Base-by-base conservation (phyloP, 192 early-diverging fungal species). In the Entophlyctis helioformis region DNA sequence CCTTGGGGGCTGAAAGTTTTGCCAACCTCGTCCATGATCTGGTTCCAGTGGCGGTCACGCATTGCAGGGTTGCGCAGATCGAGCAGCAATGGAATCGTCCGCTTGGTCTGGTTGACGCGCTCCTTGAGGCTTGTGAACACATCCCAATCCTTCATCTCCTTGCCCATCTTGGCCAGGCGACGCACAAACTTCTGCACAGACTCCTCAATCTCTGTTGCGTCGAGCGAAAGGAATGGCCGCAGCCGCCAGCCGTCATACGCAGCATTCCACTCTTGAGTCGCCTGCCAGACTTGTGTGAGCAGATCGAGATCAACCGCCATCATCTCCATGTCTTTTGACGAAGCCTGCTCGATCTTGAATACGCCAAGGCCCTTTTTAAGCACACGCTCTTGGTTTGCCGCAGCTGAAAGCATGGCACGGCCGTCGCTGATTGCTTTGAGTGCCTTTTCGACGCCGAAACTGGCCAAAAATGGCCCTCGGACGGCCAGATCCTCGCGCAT, bases 131-230 rank as follows among this genome's bases (percentile, higher is more conserved):
- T 48, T 5, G n/a, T 21, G 42, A 54, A 78, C 11, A 75, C 67
- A 41, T 78, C 74, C 74, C 74, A 78, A 18, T 78, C 74, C 54
- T 71, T 73, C 35, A 71, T 59, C 22, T 77, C 74, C 42, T 60
- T 69, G 9, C 51, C 54, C 54, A 70, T 63, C 31, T 73, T 79
- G 22, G 51, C 49, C 18, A 78, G 44, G 10, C 54, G 36, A 42
- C 79, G 78, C 28, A 66, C 13, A 44, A 64, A 71, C 19, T 60
- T 57, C 42, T 78, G 76, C 0, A 78, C 64, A 0, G 44, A 44
- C 29, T 78, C 76, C 41, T 76, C 74, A 25, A 78, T 63, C 37
- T 78, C 67, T 12, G 34, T 48, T 9, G 56, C 57, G 39, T 78
- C 71, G 7, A 78, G 48, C 15, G 50, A 53, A 25, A 70, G 48